Evolutionary conservation across 1,284 basidiomycete genomes (phyloP).

Genomic region (Heterobasidion parviporum): DNA sequence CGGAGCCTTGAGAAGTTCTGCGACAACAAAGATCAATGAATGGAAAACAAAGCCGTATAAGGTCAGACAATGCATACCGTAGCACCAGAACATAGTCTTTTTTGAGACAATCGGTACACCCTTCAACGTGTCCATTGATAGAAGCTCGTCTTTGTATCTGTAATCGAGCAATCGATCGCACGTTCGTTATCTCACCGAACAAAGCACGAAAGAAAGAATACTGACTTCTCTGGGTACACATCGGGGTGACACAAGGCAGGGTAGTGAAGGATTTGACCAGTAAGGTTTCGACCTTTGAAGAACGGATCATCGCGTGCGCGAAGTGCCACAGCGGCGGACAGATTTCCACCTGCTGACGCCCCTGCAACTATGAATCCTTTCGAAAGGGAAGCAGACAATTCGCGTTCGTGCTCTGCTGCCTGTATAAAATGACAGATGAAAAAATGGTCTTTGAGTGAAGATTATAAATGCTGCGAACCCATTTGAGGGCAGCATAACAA

Average conservation of each 20-base stretch:
- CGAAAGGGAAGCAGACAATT: constrained; percentile 6
- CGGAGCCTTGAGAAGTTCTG: neutral
- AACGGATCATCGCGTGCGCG: constrained; percentile 13
- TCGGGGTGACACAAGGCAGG: constrained; percentile 10
- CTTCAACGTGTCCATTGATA: neutral
- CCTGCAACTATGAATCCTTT: constrained; percentile 16
- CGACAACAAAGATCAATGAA: neutral
- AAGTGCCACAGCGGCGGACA: constrained; percentile 11
- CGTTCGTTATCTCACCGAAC: no score
- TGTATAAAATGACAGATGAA: neutral
- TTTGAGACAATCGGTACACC: neutral
- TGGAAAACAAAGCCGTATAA: neutral
- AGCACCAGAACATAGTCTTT: neutral
- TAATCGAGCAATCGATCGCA: neutral
- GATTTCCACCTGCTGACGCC: constrained; percentile 14
- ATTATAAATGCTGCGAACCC: constrained; percentile 12
- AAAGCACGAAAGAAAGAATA: neutral
- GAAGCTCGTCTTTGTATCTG: neutral
- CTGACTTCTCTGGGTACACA: neutral
- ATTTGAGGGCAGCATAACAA: constrained; percentile 24
- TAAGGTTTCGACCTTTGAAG: constrained; percentile 10
- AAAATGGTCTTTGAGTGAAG: neutral
- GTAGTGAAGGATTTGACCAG: constrained; percentile 11
- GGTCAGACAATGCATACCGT: no score
- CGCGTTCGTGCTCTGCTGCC: constrained; percentile 7